Base-by-base conservation (phyloP, 2,329 filamentous ascomycete species). In the Xylaria hypoxylon region DNA sequence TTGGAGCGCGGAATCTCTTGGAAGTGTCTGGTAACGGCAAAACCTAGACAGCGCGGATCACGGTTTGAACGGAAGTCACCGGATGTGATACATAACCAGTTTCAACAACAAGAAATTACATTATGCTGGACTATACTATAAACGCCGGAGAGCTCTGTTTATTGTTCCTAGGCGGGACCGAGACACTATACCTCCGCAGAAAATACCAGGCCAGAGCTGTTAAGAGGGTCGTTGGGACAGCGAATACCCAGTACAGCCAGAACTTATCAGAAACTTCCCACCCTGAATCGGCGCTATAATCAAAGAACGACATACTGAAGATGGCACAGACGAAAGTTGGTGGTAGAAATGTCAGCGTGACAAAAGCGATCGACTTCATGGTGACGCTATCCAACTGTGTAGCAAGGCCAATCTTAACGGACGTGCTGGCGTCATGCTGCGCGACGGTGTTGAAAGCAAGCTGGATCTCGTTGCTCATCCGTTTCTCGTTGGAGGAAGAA, bases 391-490 rank as follows among this genome's bases (percentile, higher is more conserved):
- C 86, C 0, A 65, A 65, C n/a, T 80, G 78, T 0, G 82, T 77
- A 0, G 80, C 79, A 10, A 73, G 74, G 0, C 79, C 79, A 8
- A 85, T 81, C 8, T 78, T 58, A 2, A 84, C 76, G 0, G 81
- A 79, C 0, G 77, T 71, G 0, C 70, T 65, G 0, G 81, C 74
- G 53, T 84, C 81, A 40, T 80, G 73, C 66, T 84, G 81, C 0
- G 81, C 78, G 0, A 83, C 80, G 0, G 70, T 77, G 68, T 85
- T 81, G 72, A 82, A 85, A 0, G 79, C 72, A 67, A 90, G 78
- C 63, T 88, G 76, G 76, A 90, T 80, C 82, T 89, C 75, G 78
- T 89, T 76, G 75, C 84, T 56, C 72, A 90, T 77, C 64, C 88
- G 68, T 15, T 80, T 76, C 13, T 79, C 77, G 71, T 81, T 83